These are phyloP conservation scores for Vitis riparia DNA, from an alignment of 164 flowering plant species.

Conservation along the genomic window DNA sequence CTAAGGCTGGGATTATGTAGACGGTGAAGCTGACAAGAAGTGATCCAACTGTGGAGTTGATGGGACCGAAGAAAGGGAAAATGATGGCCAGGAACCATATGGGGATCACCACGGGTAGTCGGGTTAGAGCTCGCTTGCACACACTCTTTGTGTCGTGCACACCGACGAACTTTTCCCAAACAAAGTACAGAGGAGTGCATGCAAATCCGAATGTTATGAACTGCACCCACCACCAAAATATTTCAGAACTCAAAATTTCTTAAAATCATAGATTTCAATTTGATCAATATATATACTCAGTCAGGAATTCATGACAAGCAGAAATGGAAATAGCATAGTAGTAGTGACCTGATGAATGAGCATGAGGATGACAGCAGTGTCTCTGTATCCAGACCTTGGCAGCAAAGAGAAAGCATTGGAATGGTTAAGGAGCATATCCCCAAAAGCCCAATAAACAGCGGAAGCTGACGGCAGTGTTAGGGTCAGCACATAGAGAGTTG, in stretches of 20 bases:
- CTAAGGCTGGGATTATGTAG: slow-evolving; percentile 71
- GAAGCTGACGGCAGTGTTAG: slow-evolving; percentile 72
- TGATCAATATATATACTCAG: no score
- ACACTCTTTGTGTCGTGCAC: slow-evolving; percentile 63
- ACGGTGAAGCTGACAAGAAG: slow-evolving; percentile 84
- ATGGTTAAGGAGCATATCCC: slow-evolving; percentile 64
- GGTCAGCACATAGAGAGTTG: slow-evolving; percentile 69
- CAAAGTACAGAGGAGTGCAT: slow-evolving; percentile 74
- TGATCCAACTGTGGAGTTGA: slow-evolving; percentile 73
- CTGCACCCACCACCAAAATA: slow-evolving; percentile 26
- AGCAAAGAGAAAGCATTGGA: slow-evolving; percentile 69
- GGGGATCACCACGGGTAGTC: slow-evolving; percentile 72
- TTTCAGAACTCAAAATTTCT: no score
- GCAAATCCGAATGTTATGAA: slow-evolving; percentile 80
- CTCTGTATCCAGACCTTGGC: slow-evolving; percentile 57
- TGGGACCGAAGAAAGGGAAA: slow-evolving; percentile 82
- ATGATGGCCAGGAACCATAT: slow-evolving; percentile 74
- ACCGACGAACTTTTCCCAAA: slow-evolving; percentile 68
- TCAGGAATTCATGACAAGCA: no score
- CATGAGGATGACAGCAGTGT: slow-evolving; percentile 67
- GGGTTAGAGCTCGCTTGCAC: slow-evolving; percentile 52
- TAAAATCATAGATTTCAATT: no score
- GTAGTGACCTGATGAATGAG: slow-evolving; percentile 68
- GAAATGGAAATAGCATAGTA: not conserved
- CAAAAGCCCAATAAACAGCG: slow-evolving; percentile 81